Conservation (phyloP, 108 stramenopile genomes). For the Conticribra weissflogii region DNA sequence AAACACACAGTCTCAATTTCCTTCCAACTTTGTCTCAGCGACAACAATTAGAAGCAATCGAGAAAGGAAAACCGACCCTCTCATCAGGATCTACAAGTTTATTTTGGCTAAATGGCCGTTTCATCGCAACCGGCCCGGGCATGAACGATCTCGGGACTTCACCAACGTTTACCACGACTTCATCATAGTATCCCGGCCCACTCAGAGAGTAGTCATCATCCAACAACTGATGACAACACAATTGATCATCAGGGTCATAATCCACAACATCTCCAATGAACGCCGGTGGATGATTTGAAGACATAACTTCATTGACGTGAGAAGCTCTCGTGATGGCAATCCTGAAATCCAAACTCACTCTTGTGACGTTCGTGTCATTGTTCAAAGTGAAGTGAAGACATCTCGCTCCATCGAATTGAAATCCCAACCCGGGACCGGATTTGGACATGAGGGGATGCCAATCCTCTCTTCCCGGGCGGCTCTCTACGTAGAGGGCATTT, state of each 20-base stretch:
- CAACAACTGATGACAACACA: constrained; percentile 50
- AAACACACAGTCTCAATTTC: too few species aligned
- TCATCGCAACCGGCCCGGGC: constrained; percentile 53
- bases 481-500: constrained; percentile 67
- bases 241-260: constrained; percentile 49
- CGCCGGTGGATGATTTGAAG: not conserved
- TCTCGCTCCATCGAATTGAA: constrained; percentile 73
- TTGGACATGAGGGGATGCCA: constrained; percentile 67
- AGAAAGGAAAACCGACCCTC: constrained; percentile 53
- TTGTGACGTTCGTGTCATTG: constrained; percentile 69
- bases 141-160: constrained; percentile 31
- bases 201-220: constrained; percentile 55
- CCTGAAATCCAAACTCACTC: constrained; percentile 75
- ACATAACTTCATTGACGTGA: not conserved
- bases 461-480: constrained; percentile 73
- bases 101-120: constrained; percentile 35
- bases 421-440: constrained; percentile 66
- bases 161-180: constrained; percentile 62
- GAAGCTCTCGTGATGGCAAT: constrained; percentile 56
- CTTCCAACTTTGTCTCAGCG: too few species aligned
- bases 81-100: constrained; percentile 44
- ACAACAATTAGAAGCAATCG: not conserved
- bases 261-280: constrained; percentile 4
- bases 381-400: constrained; percentile 72
- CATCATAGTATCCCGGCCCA: constrained; percentile 68